These are phyloP conservation scores for Lactarius akahatsu DNA, from an alignment of 768 basidiomycete genomes.

Conservation along the genomic window DNA sequence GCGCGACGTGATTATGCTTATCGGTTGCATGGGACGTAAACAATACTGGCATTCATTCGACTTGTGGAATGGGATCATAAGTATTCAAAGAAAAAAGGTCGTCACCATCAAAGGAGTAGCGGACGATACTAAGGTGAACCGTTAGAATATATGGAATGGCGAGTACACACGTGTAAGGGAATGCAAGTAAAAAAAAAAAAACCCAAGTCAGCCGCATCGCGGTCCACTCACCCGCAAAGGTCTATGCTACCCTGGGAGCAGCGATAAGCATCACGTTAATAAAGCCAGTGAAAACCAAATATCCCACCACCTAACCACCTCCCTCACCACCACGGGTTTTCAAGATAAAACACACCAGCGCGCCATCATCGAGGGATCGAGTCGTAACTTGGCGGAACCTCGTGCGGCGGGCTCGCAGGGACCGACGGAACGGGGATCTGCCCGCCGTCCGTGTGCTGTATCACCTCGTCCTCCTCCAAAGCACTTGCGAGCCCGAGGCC, in stretches of 20 bases:
- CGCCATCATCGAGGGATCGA: constrained; percentile 29
- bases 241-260: not conserved
- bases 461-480: constrained; percentile 20
- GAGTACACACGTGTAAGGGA: not conserved
- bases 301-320: not conserved
- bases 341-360: not conserved
- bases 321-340: not conserved
- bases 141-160: not conserved
- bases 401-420: constrained; percentile 22
- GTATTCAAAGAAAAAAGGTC: not conserved
- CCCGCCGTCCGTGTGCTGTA: constrained; percentile 37
- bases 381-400: constrained; percentile 38
- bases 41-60: not conserved
- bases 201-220: not conserved
- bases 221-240: not conserved
- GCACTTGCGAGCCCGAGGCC: constrained; percentile 33
- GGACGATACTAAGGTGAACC: not conserved
- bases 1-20: not conserved
- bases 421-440: constrained; percentile 20
- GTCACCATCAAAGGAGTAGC: not conserved
- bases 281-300: not conserved
- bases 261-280: not conserved
- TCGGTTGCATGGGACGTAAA: not conserved
- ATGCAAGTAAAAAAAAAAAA: not conserved
- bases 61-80: not conserved